Base-by-base conservation (phyloP, 345 rosid genomes). In the Microthlaspi erraticum region DNA sequence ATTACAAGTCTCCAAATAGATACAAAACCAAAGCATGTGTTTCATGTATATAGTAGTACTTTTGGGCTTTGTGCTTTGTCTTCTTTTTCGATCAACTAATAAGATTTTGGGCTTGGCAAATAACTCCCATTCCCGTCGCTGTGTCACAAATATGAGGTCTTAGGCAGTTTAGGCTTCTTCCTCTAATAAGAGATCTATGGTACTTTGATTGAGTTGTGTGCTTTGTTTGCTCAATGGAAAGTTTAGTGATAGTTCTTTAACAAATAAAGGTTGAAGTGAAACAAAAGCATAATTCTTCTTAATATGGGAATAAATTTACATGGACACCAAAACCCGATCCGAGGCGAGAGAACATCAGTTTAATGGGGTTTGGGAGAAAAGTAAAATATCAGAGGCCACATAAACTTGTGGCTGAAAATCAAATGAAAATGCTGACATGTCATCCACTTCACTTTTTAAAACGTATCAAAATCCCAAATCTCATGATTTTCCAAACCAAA, bases 321-420 rank as follows among this genome's bases (percentile, higher is more conserved):
- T 38, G 17, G 31, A 52, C 66, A 59, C 32, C 12, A 31, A 69
- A 52, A 36, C 20, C 32, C 18, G 43, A 60, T 57, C 49, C 19
- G 32, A 44, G 34, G 33, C 19, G 41, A 44, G 34, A 56, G 12
- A 20, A 53, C 29, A 43, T 44, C 39, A 29, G 49, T 17, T 46
- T 51, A 44, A 45, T 17, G 53, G 39, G 58, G 50, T 29, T 64
- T 73, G 36, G 66, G 45, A 31, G 26, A 55, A 65, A 77, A 50
- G 58, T 80, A 80, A 84, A 85, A 82, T 78, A 80, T 66, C 46
- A 4, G 70, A 79, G 84, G 83, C 90, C 95, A 83, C 92, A 83
- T 50, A 77, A 85, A 80, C 85, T 74, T 89, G 93, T 92, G 98
- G 98, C 89, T 84, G 78, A 75, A 68, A 87, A 89, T 85, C 33